These are phyloP conservation scores for Dioscorea cayenensis DNA, from an alignment of 116 monocot species.

Conservation along the genomic window DNA sequence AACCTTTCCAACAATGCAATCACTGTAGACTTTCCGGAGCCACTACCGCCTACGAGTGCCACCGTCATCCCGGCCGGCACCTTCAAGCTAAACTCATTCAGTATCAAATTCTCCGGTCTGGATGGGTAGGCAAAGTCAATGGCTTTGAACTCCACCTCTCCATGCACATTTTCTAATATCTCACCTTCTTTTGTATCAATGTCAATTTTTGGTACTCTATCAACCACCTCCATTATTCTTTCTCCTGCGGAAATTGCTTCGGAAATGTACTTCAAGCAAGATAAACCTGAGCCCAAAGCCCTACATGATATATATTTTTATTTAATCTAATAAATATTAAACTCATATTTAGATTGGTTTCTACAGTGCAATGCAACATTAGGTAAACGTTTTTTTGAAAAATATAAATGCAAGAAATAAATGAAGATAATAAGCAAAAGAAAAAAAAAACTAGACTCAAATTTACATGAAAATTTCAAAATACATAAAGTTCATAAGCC, in stretches of 20 bases:
- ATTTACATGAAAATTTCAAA: no score
- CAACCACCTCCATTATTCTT: conserved; percentile 33
- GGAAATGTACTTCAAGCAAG: conserved; percentile 45
- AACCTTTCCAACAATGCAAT: conserved; percentile 54
- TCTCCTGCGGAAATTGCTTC: conserved; percentile 47
- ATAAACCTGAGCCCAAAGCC: conserved; percentile 23
- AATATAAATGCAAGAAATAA: no score
- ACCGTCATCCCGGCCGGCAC: conserved; percentile 42
- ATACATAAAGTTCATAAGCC: no score
- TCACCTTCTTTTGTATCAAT: conserved; percentile 37
- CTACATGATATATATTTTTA: not conserved
- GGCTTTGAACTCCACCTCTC: conserved; percentile 45
- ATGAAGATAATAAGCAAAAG: no score
- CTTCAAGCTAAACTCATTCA: conserved; percentile 25
- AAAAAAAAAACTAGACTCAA: no score
- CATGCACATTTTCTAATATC: conserved; percentile 14
- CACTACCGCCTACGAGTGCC: conserved; percentile 53
- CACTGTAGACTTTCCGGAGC: conserved; percentile 53
- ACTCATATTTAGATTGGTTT: not conserved
- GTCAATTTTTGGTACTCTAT: conserved; percentile 39
- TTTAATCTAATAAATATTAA: not conserved
- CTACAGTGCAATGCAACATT: no score
- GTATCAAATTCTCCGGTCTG: conserved; percentile 23
- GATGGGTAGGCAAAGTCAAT: conserved; percentile 50
- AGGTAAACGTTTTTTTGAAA: no score